Evolutionary conservation across 306 rosid species (phyloP), one percentile per base, ranked within the genome.

Genomic region (Vicia faba): DNA sequence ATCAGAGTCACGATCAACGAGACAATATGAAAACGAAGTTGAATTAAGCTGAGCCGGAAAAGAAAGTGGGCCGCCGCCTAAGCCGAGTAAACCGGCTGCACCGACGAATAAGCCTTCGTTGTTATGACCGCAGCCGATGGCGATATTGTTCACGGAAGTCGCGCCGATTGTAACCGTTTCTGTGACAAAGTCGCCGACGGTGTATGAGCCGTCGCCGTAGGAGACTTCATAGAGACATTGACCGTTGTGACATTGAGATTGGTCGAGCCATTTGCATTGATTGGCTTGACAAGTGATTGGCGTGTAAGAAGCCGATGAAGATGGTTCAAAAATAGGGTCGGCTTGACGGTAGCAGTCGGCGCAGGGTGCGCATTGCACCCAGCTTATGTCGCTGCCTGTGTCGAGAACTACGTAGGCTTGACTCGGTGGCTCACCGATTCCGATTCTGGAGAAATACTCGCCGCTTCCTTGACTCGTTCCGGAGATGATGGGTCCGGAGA

Each of bases 381-480:
- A 89, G 83, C 82, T 92, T n/a, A 92, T 88, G 74, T 92, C 98
- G n/a, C 96, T 89, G 0, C 98, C 98, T 0, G 96, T 92, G 77
- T 92, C 98, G n/a, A 89, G 82, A 1, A 89, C 96, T 77, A 92
- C 66, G 73, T 89, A 92, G 1, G 74, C 84, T 20, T 63, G 82
- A 67, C 72, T 86, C 72, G 93, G 76, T 15, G 96, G 98, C 5
- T 75, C 76, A 3, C 98, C 98, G 77, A 92, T 87, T 69, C 91
- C 95, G 59, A 92, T 73, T 40, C 95, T 81, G 61, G 88, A 77
- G 87, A 92, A 92, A 76, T 92, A 92, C 91, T 92, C 98, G 5
- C 96, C 98, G 70, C 98, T 92, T 41, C 96, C 98, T 49, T 92
- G 88, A 72, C 96, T 92, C 38, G 92, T 76, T 33, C 98, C 98